These are phyloP conservation scores for Zygoascus ofunaensis DNA, from an alignment of 805 yeast genomes.

Conservation along the genomic window DNA sequence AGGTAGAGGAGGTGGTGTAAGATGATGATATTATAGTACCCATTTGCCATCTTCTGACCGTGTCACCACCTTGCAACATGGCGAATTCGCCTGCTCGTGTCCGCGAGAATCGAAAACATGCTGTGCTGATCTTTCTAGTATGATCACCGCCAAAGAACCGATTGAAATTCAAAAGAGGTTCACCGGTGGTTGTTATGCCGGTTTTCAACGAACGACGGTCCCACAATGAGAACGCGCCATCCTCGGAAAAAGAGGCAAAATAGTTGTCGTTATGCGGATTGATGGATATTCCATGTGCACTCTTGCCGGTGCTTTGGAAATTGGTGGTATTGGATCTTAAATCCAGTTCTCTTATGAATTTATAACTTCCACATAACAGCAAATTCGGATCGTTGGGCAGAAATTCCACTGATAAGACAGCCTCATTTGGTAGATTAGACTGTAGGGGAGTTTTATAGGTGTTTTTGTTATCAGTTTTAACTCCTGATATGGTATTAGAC, in stretches of 20 bases:
- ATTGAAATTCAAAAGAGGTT: conserved; percentile 19
- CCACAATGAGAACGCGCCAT: conserved; percentile 71
- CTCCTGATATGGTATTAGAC: conserved; percentile 30
- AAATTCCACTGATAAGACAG: conserved; percentile 59
- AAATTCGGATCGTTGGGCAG: conserved; percentile 46
- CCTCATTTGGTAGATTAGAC: conserved; percentile 63
- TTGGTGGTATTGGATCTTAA: conserved; percentile 43
- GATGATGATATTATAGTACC: conserved; percentile 32
- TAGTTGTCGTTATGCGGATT: conserved; percentile 60
- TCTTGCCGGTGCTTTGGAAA: conserved; percentile 66
- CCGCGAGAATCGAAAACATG: conserved; percentile 36
- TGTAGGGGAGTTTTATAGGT: conserved; percentile 15
- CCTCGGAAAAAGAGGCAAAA: conserved; percentile 72
- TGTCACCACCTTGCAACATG: conserved; percentile 68
- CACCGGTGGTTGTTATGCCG: conserved; percentile 11
- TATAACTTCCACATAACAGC: conserved; percentile 67
- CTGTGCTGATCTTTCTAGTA: conserved; percentile 8
- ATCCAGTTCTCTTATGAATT: conserved; percentile 70
- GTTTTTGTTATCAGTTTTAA: conserved; percentile 12
- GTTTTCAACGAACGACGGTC: conserved; percentile 26
- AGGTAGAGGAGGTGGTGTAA: no score
- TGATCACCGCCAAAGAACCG: conserved; percentile 10
- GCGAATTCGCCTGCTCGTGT: conserved; percentile 63
- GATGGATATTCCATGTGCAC: conserved; percentile 55
- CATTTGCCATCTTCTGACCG: conserved; percentile 71